Evolutionary conservation across 306 rosid species (phyloP), one percentile per base, ranked within the genome.

Genomic region (Datisca glomerata): DNA sequence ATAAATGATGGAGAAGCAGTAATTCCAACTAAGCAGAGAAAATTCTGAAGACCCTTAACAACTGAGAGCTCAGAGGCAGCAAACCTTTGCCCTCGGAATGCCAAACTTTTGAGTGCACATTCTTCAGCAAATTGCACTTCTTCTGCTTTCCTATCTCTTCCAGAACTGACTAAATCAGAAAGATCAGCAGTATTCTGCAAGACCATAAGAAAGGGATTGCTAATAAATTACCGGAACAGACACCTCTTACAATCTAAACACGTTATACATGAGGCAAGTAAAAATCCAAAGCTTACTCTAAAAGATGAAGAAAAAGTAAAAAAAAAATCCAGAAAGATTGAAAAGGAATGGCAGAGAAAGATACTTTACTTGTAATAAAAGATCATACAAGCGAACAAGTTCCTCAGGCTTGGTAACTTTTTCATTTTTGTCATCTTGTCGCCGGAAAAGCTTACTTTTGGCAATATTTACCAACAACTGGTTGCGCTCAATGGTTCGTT

Each of bases 371-470:
- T 89, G 98, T 49, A 84, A 51, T 48, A 89, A 53, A 51, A 84
- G 95, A 75, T 89, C 98, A 49, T 70, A 84, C 12, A 89, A 57
- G 55, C 95, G 93, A 60, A 89, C 98, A 45, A 89, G 98, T 67
- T 89, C 98, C 74, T 89, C 98, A n/a, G 98, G 98, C 66, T 77
- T 89, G 24, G 95, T 89, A 51, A 69, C 79, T 84, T 78, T 89
- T 64, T 89, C 98, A 28, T 75, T 84, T 75, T 84, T 89, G 41
- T 80, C 97, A 41, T 72, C 85, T 20, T 66, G 77, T n/a, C 70
- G 93, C 67, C 60, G 77, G 23, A 74, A 57, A 38, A 89, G 91
- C 73, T 89, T 84, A 60, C 95, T 70, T 57, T 80, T 89, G 14
- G 95, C 95, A 60, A 77, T 69, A 61, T 70, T 77, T 50, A 89